A percentile compares a stretch with the other conserved stretches of the same genome.
phyloP scores from a whole-genome alignment of 306 rosid species.

The Ceratonia siliqua region DNA sequence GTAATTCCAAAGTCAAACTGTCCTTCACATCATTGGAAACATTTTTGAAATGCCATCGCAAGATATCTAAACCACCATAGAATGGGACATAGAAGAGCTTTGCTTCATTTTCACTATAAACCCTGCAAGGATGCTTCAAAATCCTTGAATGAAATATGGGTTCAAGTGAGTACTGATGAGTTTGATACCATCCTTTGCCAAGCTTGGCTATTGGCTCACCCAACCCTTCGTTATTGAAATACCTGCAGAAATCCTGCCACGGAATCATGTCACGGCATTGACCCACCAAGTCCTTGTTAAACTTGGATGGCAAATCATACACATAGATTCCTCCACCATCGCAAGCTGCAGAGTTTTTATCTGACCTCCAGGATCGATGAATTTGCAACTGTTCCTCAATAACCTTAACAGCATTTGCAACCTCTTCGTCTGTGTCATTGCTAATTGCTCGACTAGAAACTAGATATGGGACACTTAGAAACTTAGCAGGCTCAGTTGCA shows the following conservation, averaged over 20 bases:
- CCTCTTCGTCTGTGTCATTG: constrained; percentile 36
- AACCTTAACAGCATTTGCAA: constrained; percentile 49
- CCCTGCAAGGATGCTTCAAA: constrained; percentile 70
- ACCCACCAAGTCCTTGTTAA: constrained; percentile 70
- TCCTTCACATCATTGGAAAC: constrained; percentile 73
- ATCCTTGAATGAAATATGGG: constrained; percentile 67
- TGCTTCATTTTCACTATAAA: constrained; percentile 51
- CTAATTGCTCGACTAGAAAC: constrained; percentile 11
- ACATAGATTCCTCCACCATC: constrained; percentile 62
- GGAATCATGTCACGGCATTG: constrained; percentile 67
- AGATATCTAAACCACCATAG: constrained; percentile 70
- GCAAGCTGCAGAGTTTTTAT: constrained; percentile 41
- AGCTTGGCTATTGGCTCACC: constrained; percentile 59
- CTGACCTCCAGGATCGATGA: constrained; percentile 65
- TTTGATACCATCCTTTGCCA: constrained; percentile 67
- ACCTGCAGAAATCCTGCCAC: constrained; percentile 61
- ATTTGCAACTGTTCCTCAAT: constrained; percentile 53
- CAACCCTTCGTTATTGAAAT: constrained; percentile 56
- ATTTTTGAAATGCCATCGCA: constrained; percentile 78
- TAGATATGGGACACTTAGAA: constrained; percentile 24
- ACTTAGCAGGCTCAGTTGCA: background rate
- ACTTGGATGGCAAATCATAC: constrained; percentile 73
- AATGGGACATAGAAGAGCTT: constrained; percentile 70
- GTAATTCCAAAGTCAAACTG: constrained; percentile 50
- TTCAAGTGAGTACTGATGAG: constrained; percentile 77